Evolutionary conservation across 2,329 filamentous ascomycete genomes (phyloP), one percentile per base, ranked within the genome.

Genomic region (Cadophora luteo-olivacea): DNA sequence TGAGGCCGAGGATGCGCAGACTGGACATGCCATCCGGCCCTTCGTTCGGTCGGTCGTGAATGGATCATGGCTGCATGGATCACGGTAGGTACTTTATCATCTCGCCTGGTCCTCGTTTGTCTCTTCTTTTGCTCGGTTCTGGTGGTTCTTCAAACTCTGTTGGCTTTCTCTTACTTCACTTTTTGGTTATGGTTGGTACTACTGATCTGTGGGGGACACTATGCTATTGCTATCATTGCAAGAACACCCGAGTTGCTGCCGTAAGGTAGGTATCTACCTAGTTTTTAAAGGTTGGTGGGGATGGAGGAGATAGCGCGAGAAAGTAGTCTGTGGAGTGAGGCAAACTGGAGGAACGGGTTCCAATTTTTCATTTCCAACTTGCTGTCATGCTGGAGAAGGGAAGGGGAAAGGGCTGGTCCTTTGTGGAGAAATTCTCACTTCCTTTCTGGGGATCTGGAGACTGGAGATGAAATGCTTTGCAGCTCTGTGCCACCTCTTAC

Each of bases 1-100:
- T 62, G 65, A 67, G 65, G 64, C 54, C 55, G 64, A 66, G 64
- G 61, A 52, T 57, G 64, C 25, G 54, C 58, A 61, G 58, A 61
- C 19, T 38, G 32, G 45, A 38, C 9, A n/a, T 54, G 32, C 58
- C 41, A 49, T 63, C 61, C 45, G 61, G 61, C 32, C 55, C 19
- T 49, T 6, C 45, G 5, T 49, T 49, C 45, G 45, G 45, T 49
- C 45, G n/a, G 11, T 36, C 2, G 25, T 57, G 52, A 29, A 57
- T 33, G 25, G 29, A 57, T 8, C n/a, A n/a, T n/a, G n/a, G n/a
- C n/a, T n/a, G n/a, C n/a, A 36, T 22, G 32, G 54, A 36, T 22
- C 19, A 32, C 51, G 25, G 52, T 32, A 32, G 16, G 33, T 58
- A 22, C 29, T 33, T 58, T 6, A 58, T 22, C 3, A 22, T 22